These are phyloP conservation scores for Apophysomyces elegans DNA, from an alignment of 371 early-diverging fungal genomes.

Conservation along the genomic window DNA sequence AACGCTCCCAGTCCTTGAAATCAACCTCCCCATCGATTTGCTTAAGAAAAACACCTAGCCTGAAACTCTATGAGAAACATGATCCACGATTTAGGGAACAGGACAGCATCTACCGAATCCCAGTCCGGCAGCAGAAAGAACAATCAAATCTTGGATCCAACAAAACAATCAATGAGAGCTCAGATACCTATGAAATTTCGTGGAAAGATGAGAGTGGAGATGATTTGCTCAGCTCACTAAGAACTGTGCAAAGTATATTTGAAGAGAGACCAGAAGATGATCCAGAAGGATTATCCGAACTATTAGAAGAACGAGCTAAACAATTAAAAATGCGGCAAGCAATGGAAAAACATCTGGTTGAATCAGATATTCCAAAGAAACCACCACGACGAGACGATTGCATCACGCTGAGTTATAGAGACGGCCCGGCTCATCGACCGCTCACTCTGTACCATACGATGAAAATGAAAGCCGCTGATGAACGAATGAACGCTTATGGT, in stretches of 20 bases:
- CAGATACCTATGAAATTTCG: slow-evolving; percentile 43
- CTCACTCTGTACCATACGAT: slow-evolving; percentile 55
- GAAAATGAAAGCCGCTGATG: slow-evolving; percentile 38
- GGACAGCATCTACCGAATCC: slow-evolving; percentile 47
- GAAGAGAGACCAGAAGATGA: slow-evolving; percentile 37
- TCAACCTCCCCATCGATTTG: slow-evolving; percentile 17
- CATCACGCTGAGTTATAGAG: slow-evolving; percentile 42
- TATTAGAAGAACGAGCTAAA: slow-evolving; percentile 40
- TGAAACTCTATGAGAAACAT: slow-evolving; percentile 44
- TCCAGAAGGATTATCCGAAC: slow-evolving; percentile 39
- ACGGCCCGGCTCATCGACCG: slow-evolving; percentile 41
- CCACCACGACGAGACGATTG: slow-evolving; percentile 30
- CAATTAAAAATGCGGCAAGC: slow-evolving; percentile 23
- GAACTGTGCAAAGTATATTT: slow-evolving; percentile 46
- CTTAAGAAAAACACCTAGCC: slow-evolving; percentile 43
- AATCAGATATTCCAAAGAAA: slow-evolving; percentile 12
- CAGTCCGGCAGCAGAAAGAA: background rate
- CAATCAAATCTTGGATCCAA: background rate
- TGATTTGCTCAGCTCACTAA: slow-evolving; percentile 40
- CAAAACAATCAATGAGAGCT: slow-evolving; percentile 1
- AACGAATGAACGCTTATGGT: slow-evolving; percentile 48
- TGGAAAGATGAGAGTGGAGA: slow-evolving; percentile 55
- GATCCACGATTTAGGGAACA: slow-evolving; percentile 38
- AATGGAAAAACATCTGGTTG: slow-evolving; percentile 16
- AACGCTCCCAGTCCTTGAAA: slow-evolving; percentile 7